Evolutionary conservation across 352 stramenopile genomes (phyloP).

Genomic region (Heterotrichella gracilis): DNA sequence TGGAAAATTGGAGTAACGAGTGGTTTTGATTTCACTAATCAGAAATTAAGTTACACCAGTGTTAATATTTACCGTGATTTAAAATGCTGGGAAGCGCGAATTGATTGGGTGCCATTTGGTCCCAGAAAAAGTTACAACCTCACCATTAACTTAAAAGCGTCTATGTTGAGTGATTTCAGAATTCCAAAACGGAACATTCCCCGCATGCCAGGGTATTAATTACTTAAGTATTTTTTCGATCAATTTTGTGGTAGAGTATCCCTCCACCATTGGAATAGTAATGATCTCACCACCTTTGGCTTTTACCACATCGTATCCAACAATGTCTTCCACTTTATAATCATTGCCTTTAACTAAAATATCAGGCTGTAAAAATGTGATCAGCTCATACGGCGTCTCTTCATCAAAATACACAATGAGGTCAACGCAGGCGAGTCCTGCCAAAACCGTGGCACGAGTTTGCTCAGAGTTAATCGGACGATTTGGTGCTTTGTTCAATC

Average conservation of each 20-base stretch:
- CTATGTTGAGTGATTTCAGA: neutral
- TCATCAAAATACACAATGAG: neutral
- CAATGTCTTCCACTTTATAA: constrained; percentile 8
- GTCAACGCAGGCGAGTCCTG: neutral
- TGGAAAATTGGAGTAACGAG: neutral
- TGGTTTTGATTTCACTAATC: neutral
- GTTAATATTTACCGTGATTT: neutral
- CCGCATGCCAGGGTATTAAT: too few species aligned
- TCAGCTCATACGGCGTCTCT: neutral
- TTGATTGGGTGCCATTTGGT: neutral
- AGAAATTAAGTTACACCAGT: constrained; percentile 3
- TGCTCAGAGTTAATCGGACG: neutral
- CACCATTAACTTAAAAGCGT: neutral
- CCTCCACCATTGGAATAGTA: neutral
- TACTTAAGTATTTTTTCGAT: neutral
- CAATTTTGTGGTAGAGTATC: neutral
- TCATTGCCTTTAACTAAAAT: neutral
- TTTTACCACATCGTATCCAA: neutral
- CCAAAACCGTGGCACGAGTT: neutral
- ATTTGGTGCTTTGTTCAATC: neutral
- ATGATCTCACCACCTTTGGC: neutral
- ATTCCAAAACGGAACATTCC: neutral
- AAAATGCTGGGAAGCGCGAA: neutral
- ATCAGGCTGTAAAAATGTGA: neutral
- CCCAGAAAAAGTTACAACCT: neutral